Percentiles rank a stretch among this genome's conserved stretches.
These are phyloP conservation scores for Phytopythium helicoides DNA, from an alignment of 352 stramenopile genomes.

Conservation along the genomic window DNA sequence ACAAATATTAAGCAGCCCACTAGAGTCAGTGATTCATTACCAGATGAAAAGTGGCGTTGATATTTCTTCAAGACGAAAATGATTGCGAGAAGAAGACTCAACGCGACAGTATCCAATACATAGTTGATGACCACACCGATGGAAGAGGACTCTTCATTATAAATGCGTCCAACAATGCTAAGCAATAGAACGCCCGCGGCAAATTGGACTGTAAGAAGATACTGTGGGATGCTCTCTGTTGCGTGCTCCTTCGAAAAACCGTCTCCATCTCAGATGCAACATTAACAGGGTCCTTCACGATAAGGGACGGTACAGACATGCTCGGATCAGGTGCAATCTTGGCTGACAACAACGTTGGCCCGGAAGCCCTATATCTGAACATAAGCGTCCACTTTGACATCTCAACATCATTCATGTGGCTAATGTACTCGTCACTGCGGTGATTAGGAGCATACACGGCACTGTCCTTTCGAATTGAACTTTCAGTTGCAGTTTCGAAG, in stretches of 20 bases:
- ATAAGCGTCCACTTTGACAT: slow-evolving; percentile 44
- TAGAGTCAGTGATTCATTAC: slow-evolving; percentile 30
- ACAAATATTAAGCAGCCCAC: slow-evolving; percentile 33
- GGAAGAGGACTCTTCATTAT: slow-evolving; percentile 23
- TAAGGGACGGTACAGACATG: slow-evolving; percentile 2
- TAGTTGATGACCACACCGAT: slow-evolving; percentile 29
- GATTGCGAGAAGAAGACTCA: slow-evolving; percentile 19
- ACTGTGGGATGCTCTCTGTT: slow-evolving; percentile 48
- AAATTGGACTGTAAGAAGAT: slow-evolving; percentile 37
- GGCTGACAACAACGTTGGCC: not conserved
- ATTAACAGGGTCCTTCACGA: slow-evolving; percentile 37
- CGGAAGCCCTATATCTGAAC: slow-evolving; percentile 40
- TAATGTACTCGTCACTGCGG: slow-evolving; percentile 54
- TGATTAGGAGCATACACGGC: slow-evolving; percentile 26
- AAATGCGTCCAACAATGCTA: slow-evolving; percentile 39
- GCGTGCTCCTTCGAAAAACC: slow-evolving; percentile 50
- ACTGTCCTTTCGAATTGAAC: slow-evolving; percentile 36
- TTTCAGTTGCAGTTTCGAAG: slow-evolving; percentile 48
- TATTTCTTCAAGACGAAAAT: slow-evolving; percentile 31
- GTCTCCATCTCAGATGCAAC: slow-evolving; percentile 54
- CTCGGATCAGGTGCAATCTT: not conserved
- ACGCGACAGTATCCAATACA: slow-evolving; percentile 25
- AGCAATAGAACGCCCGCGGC: slow-evolving; percentile 29
- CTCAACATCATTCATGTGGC: slow-evolving; percentile 61
- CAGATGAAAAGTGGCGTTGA: slow-evolving; percentile 23